These are phyloP conservation scores for Verbena officinalis DNA, from an alignment of 257 asterid genomes.

Conservation along the genomic window DNA sequence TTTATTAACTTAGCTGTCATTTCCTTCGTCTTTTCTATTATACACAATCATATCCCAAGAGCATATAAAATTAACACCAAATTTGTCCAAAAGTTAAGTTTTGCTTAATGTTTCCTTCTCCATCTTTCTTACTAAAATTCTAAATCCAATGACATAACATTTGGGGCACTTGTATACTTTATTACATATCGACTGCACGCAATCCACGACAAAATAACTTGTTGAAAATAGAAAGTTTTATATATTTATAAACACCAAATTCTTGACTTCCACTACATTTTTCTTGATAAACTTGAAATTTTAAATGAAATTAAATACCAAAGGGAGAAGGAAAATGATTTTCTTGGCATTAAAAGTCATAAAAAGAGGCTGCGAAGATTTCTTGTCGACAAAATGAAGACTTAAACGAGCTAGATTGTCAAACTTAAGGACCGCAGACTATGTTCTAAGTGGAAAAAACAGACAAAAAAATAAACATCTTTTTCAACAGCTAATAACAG, in stretches of 20 bases:
- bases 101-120: no score
- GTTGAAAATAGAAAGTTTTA: no score
- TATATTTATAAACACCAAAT: no score
- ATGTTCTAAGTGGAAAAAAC: not conserved
- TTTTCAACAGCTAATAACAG: not conserved
- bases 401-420: not conserved
- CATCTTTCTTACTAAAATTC: no score
- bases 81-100: not conserved
- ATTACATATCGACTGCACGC: no score
- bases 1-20: not conserved
- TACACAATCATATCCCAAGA: not conserved
- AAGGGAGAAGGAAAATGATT: not conserved
- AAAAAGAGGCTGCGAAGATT: constrained; percentile 1
- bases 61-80: not conserved
- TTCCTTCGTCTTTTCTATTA: no score
- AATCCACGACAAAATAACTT: no score
- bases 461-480: no score
- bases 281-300: not conserved
- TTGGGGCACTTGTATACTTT: no score
- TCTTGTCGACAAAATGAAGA: not conserved
- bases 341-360: constrained; percentile 5
- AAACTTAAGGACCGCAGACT: not conserved
- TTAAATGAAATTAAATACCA: not conserved
- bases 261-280: no score
- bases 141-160: no score